phyloP scores from a whole-genome alignment of 2,329 filamentous ascomycete species.

The Penicillium sclerotiorum region DNA sequence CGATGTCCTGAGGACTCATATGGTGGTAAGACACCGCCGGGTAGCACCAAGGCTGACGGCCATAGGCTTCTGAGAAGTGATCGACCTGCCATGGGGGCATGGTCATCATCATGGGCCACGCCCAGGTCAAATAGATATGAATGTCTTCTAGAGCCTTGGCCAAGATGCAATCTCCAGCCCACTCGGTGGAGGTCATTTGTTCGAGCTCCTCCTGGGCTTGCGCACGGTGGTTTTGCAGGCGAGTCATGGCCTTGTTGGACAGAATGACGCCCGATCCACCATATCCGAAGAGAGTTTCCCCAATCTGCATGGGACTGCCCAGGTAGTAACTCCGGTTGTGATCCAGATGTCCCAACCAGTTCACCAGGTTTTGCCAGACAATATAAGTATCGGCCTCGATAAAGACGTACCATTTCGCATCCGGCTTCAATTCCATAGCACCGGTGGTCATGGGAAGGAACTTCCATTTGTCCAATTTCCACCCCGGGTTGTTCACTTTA shows the following conservation, averaged over 20 bases:
- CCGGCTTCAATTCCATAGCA: conserved; percentile 44
- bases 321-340: conserved; percentile 51
- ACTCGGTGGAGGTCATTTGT: conserved; percentile 44
- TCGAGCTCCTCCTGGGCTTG: conserved; percentile 46
- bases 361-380: conserved; percentile 54
- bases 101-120: conserved; percentile 50
- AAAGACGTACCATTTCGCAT: conserved; percentile 61
- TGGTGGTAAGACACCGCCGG: conserved; percentile 54
- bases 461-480: conserved; percentile 61
- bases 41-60: conserved; percentile 51
- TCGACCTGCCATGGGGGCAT: conserved; percentile 44
- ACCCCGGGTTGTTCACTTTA: conserved; percentile 48
- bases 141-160: conserved; percentile 48
- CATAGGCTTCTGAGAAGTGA: conserved; percentile 39
- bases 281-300: conserved; percentile 51
- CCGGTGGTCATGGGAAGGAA: conserved; percentile 57
- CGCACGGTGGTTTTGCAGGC: conserved; percentile 39
- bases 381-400: conserved; percentile 61
- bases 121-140: conserved; percentile 44
- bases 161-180: conserved; percentile 53
- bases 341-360: conserved; percentile 55
- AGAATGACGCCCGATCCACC: conserved; percentile 56
- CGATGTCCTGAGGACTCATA: conserved; percentile 44
- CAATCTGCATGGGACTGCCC: conserved; percentile 56
- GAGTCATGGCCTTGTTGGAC: conserved; percentile 50